A percentile compares a stretch with the other conserved stretches of the same genome.
Evolutionary conservation across 1,139 yeast genomes (phyloP).

Genomic region (Pichia sp.): DNA sequence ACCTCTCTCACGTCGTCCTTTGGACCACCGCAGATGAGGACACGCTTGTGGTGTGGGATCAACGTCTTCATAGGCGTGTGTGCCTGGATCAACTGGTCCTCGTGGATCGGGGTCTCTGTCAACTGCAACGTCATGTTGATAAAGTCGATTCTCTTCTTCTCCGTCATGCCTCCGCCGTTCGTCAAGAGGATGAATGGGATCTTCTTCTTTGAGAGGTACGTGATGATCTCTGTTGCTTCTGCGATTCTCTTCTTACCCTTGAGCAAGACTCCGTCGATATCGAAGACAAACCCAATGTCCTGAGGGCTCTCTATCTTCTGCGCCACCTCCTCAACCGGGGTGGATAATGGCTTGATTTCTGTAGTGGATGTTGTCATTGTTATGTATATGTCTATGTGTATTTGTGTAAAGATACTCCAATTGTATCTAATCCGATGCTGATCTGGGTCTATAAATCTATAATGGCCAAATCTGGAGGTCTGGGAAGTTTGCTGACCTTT

Average conservation of each 20-base stretch:
- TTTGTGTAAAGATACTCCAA: background rate
- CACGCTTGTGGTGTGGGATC: constrained; percentile 50
- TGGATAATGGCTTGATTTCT: constrained; percentile 14
- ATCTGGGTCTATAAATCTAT: background rate
- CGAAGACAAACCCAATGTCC: constrained; percentile 30
- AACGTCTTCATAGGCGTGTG: constrained; percentile 84
- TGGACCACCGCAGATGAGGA: constrained; percentile 81
- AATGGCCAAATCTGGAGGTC: background rate
- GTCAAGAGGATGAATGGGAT: constrained; percentile 83
- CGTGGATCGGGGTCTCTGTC: constrained; percentile 42
- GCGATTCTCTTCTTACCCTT: constrained; percentile 71
- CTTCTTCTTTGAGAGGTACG: constrained; percentile 46
- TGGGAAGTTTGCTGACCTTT: background rate
- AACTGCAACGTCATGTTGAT: constrained; percentile 45
- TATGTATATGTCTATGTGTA: background rate
- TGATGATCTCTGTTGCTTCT: constrained; percentile 62
- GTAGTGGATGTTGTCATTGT: background rate
- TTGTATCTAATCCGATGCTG: background rate
- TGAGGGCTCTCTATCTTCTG: constrained; percentile 11
- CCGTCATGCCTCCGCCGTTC: constrained; percentile 89
- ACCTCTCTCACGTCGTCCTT: constrained; percentile 65
- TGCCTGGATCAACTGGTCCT: constrained; percentile 74
- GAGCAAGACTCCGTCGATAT: constrained; percentile 87
- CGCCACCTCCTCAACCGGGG: constrained; percentile 17
- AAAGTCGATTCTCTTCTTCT: constrained; percentile 53